Evolutionary conservation across 1,284 basidiomycete species (phyloP).

Genomic region (Microbotryomycetes sp.): DNA sequence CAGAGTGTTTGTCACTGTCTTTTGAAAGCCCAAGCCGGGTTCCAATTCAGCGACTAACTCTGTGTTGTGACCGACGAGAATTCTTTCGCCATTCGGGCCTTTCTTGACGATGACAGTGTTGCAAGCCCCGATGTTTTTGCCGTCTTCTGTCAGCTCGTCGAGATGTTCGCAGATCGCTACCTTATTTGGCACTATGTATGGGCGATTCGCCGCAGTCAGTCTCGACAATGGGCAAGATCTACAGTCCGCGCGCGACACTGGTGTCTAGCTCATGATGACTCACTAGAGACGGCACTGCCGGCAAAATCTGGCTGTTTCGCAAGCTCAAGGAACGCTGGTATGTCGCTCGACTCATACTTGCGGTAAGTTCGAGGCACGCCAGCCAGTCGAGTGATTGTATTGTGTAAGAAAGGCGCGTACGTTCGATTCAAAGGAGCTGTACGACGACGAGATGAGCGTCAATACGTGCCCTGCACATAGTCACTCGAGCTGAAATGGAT

Average conservation of each 20-base stretch:
- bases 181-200: slow-evolving; percentile 25
- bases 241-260: background rate
- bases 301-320: slow-evolving; percentile 29
- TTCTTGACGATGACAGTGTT: slow-evolving; percentile 32
- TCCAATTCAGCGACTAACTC: slow-evolving; percentile 8
- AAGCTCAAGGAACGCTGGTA: slow-evolving; percentile 27
- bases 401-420: slow-evolving; percentile 37
- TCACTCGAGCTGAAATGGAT: slow-evolving; percentile 1
- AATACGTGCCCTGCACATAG: background rate
- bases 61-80: slow-evolving; percentile 33
- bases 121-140: slow-evolving; percentile 31
- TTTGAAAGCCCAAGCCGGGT: background rate
- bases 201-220: too few relatives aligned
- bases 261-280: background rate
- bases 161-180: slow-evolving; percentile 31
- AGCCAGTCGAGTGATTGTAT: slow-evolving; percentile 33
- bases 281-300: slow-evolving; percentile 33
- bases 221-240: background rate
- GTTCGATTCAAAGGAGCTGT: slow-evolving; percentile 16
- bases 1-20: background rate
- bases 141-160: slow-evolving; percentile 32
- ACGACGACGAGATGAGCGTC: background rate
- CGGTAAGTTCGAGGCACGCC: slow-evolving; percentile 29
- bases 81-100: slow-evolving; percentile 24
- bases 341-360: slow-evolving; percentile 29